These are phyloP conservation scores for Tulasnella sp. DNA, from an alignment of 768 basidiomycete genomes.

Conservation along the genomic window DNA sequence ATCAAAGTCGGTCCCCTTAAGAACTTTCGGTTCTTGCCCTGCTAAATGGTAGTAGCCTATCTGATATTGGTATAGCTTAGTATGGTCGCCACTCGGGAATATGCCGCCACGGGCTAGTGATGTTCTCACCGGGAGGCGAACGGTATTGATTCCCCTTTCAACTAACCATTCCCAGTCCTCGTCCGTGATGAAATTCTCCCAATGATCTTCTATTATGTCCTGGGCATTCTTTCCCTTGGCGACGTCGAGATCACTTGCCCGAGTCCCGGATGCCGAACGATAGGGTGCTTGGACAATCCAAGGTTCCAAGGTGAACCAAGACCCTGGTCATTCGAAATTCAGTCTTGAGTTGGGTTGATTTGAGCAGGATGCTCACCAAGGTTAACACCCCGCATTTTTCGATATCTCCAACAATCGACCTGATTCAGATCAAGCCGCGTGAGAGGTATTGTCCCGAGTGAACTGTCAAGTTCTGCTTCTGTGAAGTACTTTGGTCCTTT, in stretches of 20 bases:
- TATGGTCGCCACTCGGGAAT: background rate
- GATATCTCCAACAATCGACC: conserved; percentile 20
- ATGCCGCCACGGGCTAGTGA: conserved; percentile 17
- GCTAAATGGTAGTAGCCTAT: conserved; percentile 72
- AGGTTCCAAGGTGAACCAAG: conserved; percentile 38
- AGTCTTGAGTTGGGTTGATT: background rate
- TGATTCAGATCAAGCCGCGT: conserved; percentile 15
- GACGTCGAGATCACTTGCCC: conserved; percentile 36
- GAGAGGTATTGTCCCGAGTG: conserved; percentile 8
- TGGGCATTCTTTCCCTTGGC: conserved; percentile 36
- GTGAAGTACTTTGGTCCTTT: conserved; percentile 22
- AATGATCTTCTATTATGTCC: conserved; percentile 37
- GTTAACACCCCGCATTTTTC: conserved; percentile 24
- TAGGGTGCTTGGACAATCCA: conserved; percentile 37
- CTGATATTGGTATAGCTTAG: conserved; percentile 36
- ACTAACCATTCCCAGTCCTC: conserved; percentile 56
- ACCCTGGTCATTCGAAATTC: conserved; percentile 28
- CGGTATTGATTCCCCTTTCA: conserved; percentile 53
- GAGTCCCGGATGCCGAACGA: conserved; percentile 32
- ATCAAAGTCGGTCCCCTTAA: conserved; percentile 64
- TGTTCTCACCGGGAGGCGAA: conserved; percentile 54
- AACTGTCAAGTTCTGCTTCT: conserved; percentile 11
- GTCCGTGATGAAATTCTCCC: conserved; percentile 70
- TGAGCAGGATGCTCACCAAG: conserved; percentile 13
- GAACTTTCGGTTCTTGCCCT: conserved; percentile 52